Evolutionary conservation across 352 stramenopile species (phyloP).

Genomic region (Globisporangium paroecandrum): DNA sequence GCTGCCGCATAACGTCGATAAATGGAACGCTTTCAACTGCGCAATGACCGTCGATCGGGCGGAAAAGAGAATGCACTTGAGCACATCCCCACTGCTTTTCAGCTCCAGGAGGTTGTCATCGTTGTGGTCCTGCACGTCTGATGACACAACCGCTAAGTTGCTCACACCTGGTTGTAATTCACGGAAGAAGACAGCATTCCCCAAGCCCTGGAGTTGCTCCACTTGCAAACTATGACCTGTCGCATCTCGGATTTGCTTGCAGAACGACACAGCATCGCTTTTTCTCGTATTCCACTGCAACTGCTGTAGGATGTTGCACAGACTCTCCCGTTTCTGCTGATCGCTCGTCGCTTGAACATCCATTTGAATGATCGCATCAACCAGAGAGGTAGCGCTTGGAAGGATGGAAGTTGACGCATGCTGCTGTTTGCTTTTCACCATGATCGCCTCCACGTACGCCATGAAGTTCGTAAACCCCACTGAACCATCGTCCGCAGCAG

Average conservation of each 20-base stretch:
- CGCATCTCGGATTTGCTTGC: constrained; percentile 28
- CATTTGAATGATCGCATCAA: constrained; percentile 23
- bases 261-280: constrained; percentile 24
- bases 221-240: constrained; percentile 25
- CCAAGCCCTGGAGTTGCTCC: constrained; percentile 34
- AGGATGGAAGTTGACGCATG: neutral
- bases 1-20: constrained; percentile 26
- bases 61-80: constrained; percentile 27
- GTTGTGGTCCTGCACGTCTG: neutral
- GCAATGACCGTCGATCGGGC: constrained; percentile 18
- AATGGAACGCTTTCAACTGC: constrained; percentile 32
- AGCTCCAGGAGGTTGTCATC: constrained; percentile 31
- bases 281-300: constrained; percentile 42
- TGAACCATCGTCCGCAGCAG: constrained; percentile 13
- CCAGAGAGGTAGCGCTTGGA: constrained; percentile 1
- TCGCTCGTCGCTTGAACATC: constrained; percentile 10
- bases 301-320: constrained; percentile 40
- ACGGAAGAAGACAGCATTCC: constrained; percentile 40
- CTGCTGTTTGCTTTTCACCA: neutral
- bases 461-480: constrained; percentile 30
- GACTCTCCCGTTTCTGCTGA: constrained; percentile 20
- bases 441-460: constrained; percentile 22
- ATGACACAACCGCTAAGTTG: neutral
- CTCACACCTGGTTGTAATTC: constrained; percentile 23
- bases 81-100: constrained; percentile 33